Evolutionary conservation across 2,329 filamentous ascomycete species (phyloP), one percentile per base, ranked within the genome.

Genomic region (Paracamarosporium sp.): DNA sequence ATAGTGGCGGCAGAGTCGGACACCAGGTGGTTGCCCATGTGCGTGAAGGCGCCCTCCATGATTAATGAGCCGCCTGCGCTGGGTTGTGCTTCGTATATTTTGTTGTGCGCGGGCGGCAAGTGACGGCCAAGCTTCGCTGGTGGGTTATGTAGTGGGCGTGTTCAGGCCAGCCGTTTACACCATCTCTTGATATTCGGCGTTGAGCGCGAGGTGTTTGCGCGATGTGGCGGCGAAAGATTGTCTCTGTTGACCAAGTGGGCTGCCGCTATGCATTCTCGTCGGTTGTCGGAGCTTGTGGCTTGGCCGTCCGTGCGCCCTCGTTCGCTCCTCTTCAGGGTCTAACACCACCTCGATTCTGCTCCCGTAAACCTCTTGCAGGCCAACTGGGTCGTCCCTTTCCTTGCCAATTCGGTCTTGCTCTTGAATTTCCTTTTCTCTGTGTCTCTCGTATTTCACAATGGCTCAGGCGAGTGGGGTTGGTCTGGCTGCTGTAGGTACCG

Each of bases 11-110:
- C 90, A 51, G 90, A 92, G 79, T 93, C 90, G 71, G 90, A 93
- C 73, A 95, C 88, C 67, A 93, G 82, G 79, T 93, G 90, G 80
- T 95, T 96, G 71, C 90, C 91, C 72, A 94, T 87, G 79, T 95
- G 90, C 62, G 90, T 94, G 76, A 96, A 96, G 67, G 92, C 90
- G 76, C 90, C 90, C 82, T 95, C 91, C 91, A 95, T 94, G 67
- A 52, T 66, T 60, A 57, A 48, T 44, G 51, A 50, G 40, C 57
- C 45, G 65, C 43, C 50, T 25, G 27, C 38, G 22, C 50, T 43
- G 44, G 59, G 43, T 47, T 28, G 41, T 50, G 45, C 35, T 60
- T 52, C 54, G 52, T 20, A 46, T 55, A 47, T 51, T 52, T 53
- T 55, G 53, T 44, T 40, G 55, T 52, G 54, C 28, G 27, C 25